These are phyloP conservation scores for Alternaria burnsii DNA, from an alignment of 2,329 filamentous ascomycete species.

Conservation along the genomic window DNA sequence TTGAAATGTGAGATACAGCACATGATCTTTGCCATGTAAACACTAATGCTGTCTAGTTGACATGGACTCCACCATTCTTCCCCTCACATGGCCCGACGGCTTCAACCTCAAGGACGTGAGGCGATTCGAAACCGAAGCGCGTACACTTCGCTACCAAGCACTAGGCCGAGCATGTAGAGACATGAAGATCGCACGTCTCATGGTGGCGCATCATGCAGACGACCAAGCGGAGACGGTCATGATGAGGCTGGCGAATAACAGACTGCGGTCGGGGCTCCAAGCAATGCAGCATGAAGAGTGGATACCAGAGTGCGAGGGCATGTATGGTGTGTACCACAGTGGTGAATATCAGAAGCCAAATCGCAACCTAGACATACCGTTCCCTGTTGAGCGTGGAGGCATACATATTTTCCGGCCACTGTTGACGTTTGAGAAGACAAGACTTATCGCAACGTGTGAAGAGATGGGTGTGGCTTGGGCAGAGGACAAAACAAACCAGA, in stretches of 20 bases:
- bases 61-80: slow-evolving; percentile 43
- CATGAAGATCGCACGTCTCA: slow-evolving; percentile 65
- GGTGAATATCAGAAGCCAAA: slow-evolving; percentile 24
- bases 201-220: slow-evolving; percentile 87
- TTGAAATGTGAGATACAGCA: slow-evolving; percentile 51
- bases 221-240: slow-evolving; percentile 92
- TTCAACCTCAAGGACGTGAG: slow-evolving; percentile 57
- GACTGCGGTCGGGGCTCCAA: slow-evolving; percentile 72
- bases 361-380: slow-evolving; percentile 34
- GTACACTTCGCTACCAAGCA: slow-evolving; percentile 74
- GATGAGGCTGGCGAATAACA: slow-evolving; percentile 75
- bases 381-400: slow-evolving; percentile 68
- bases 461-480: slow-evolving; percentile 76
- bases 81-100: slow-evolving; percentile 51
- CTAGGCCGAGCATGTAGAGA: slow-evolving; percentile 69
- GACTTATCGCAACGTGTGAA: slow-evolving; percentile 78
- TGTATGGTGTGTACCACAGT: slow-evolving; percentile 71
- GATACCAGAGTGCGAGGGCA: slow-evolving; percentile 84
- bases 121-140: slow-evolving; percentile 80
- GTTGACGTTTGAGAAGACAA: slow-evolving; percentile 73
- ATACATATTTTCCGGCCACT: slow-evolving; percentile 74
- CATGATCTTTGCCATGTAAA: neutral
- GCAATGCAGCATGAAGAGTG: slow-evolving; percentile 71
- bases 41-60: slow-evolving; percentile 34
- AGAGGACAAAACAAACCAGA: slow-evolving; percentile 83